Percentiles rank a stretch among this genome's conserved stretches.
Conservation (phyloP, 352 stramenopile species). For the Pythium myriotylum region DNA sequence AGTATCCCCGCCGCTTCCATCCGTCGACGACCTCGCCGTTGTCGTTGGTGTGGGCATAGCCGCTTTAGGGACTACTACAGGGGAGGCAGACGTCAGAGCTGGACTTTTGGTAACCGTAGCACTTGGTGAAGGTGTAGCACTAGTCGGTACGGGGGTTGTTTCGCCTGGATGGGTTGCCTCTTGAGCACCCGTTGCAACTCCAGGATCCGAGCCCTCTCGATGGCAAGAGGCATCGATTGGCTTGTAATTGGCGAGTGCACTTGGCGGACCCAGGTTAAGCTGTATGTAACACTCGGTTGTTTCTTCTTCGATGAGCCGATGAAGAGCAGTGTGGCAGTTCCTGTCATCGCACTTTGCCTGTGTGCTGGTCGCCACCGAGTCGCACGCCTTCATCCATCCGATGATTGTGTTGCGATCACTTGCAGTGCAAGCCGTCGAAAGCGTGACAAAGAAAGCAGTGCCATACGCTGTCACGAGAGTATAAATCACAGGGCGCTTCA, state of each 20-base stretch:
- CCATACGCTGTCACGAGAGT: conserved; percentile 3
- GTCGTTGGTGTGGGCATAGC: too few relatives aligned
- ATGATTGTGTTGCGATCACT: conserved; percentile 23
- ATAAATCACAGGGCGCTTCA: background rate
- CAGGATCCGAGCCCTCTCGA: conserved; percentile 33
- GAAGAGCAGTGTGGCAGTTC: conserved; percentile 40
- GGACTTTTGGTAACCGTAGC: too few relatives aligned
- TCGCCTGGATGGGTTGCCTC: background rate
- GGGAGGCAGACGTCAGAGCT: too few relatives aligned
- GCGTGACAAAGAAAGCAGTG: conserved; percentile 1
- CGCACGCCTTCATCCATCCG: conserved; percentile 37
- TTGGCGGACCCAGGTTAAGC: conserved; percentile 31
- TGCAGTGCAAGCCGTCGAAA: conserved; percentile 29
- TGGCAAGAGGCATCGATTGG: conserved; percentile 49
- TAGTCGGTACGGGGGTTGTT: background rate
- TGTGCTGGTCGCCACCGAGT: conserved; percentile 40
- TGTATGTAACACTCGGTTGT: conserved; percentile 38
- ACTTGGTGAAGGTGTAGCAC: background rate
- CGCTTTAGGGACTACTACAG: too few relatives aligned
- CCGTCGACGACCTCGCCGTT: too few relatives aligned
- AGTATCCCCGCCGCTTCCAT: too few relatives aligned
- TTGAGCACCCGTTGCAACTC: conserved; percentile 4
- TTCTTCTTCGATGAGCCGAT: conserved; percentile 45
- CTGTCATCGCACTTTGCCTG: conserved; percentile 43
- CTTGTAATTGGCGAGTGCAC: conserved; percentile 41